These are phyloP conservation scores for Cryptomeria japonica DNA, from an alignment of 75 land plant genomes.

Conservation along the genomic window DNA sequence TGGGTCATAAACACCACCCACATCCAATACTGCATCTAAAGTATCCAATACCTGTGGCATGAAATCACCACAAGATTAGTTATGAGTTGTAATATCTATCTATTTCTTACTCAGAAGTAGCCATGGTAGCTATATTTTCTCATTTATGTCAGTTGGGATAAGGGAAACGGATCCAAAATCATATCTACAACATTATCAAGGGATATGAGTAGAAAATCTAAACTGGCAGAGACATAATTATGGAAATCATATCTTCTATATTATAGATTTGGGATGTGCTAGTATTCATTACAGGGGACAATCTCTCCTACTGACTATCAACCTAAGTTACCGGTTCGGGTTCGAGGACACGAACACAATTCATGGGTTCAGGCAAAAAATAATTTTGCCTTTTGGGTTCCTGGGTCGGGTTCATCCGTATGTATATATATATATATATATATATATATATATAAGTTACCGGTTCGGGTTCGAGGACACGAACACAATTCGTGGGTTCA, in stretches of 20 bases:
- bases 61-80: background rate
- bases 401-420: too few species aligned
- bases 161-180: background rate
- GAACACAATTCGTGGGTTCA: too few species aligned
- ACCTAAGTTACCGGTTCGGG: too few species aligned
- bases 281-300: too few species aligned
- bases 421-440: too few species aligned
- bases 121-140: background rate
- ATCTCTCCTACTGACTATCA: too few species aligned
- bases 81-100: background rate
- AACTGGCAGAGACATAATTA: background rate
- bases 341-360: too few species aligned
- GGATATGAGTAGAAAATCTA: background rate
- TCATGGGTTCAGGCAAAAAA: too few species aligned
- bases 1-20: conserved; percentile 35
- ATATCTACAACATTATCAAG: background rate
- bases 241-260: background rate
- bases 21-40: conserved; percentile 33
- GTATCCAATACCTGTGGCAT: conserved; percentile 20
- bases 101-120: background rate
- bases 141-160: background rate
- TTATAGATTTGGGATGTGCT: background rate
- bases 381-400: too few species aligned
- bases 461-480: too few species aligned
- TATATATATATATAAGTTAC: too few species aligned